These are phyloP conservation scores for Oleoguttula mirabilis DNA, from an alignment of 495 filamentous ascomycete species.

Conservation along the genomic window DNA sequence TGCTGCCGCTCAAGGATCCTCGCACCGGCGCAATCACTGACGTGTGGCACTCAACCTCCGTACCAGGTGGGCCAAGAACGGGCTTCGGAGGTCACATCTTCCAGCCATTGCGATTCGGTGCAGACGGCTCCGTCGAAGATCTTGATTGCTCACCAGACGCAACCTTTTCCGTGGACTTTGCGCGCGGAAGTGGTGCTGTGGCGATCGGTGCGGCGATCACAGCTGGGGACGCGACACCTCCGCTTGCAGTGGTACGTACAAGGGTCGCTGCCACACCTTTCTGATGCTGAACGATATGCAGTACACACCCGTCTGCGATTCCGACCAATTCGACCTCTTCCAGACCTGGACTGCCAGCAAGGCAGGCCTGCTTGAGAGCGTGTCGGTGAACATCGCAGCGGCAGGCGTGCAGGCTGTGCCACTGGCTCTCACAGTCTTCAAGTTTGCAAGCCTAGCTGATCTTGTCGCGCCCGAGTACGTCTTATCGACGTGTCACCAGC, in stretches of 20 bases:
- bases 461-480: conserved; percentile 4
- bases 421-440: conserved; percentile 1
- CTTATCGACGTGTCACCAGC: background rate
- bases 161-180: background rate
- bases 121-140: conserved; percentile 3
- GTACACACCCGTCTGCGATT: conserved; percentile 1
- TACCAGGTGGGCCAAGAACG: background rate
- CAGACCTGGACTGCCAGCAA: conserved; percentile 2
- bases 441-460: background rate
- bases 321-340: background rate
- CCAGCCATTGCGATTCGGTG: background rate
- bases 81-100: conserved; percentile 3
- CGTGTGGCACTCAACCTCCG: conserved; percentile 2
- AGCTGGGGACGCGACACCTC: background rate
- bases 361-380: background rate
- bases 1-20: background rate
- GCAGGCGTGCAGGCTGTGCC: background rate
- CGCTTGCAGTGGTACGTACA: background rate
- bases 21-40: background rate
- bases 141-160: background rate
- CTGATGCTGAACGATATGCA: background rate
- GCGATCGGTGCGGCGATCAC: background rate
- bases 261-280: background rate
- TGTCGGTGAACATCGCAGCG: conserved; percentile 4
- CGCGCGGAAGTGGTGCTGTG: background rate